Conservation (phyloP, 2,329 filamentous ascomycete genomes). For the Lecanicillium sp. region DNA sequence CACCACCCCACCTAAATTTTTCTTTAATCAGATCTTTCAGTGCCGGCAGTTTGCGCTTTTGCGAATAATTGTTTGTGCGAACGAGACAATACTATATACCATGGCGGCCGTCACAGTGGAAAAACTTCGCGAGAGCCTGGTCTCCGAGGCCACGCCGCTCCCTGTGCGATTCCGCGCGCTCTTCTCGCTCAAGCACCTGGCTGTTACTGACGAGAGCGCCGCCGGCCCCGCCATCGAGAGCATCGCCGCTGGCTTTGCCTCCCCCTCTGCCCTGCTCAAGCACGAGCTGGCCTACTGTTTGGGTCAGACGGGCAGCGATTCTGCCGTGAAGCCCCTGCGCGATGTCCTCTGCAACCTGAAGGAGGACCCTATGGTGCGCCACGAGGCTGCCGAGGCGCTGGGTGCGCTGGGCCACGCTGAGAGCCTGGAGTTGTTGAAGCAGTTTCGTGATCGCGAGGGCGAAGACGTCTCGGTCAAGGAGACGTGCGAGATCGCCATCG, state of each 20-base stretch:
- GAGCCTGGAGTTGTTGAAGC: constrained; percentile 67
- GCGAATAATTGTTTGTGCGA: constrained; percentile 3
- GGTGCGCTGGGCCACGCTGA: constrained; percentile 74
- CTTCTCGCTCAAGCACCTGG: constrained; percentile 94
- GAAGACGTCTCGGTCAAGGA: constrained; percentile 82
- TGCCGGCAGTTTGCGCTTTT: constrained; percentile 5
- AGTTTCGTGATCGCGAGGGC: constrained; percentile 65
- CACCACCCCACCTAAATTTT: constrained; percentile 18
- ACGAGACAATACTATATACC: constrained; percentile 10
- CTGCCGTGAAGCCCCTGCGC: constrained; percentile 66
- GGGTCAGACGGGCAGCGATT: constrained; percentile 76
- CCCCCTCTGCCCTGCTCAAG: constrained; percentile 84
- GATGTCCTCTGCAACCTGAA: constrained; percentile 66
- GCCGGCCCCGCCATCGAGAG: constrained; percentile 58
- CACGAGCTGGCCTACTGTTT: constrained; percentile 97
- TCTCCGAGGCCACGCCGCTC: constrained; percentile 73
- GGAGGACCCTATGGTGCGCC: constrained; percentile 94
- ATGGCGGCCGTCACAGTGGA: constrained; percentile 43
- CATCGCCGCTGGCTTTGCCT: constrained; percentile 80
- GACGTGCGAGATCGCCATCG: constrained; percentile 95
- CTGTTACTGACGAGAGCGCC: constrained; percentile 60
- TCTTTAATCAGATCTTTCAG: constrained; percentile 14
- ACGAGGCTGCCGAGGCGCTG: constrained; percentile 93
- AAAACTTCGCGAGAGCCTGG: constrained; percentile 68
- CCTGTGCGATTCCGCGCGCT: constrained; percentile 90